Evolutionary conservation across 2,329 filamentous ascomycete species (phyloP).

Genomic region (Ophioceras dolichostomum): DNA sequence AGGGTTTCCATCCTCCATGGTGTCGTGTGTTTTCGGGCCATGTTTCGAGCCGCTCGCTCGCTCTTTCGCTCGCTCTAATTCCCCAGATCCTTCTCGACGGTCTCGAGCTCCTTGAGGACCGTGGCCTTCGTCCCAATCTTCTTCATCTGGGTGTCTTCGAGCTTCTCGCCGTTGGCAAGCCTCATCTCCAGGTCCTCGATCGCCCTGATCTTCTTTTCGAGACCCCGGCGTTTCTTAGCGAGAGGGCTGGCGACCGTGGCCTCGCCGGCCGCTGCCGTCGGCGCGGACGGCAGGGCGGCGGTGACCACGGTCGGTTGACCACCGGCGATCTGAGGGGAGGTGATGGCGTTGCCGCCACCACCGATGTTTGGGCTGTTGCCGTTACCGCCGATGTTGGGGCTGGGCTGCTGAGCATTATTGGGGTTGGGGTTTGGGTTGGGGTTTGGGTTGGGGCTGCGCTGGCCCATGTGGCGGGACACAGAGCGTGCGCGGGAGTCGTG

Average conservation of each 20-base stretch:
- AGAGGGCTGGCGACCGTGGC: slow-evolving; percentile 46
- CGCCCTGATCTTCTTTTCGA: slow-evolving; percentile 94
- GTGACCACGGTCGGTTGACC: slow-evolving; percentile 12
- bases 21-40: too few relatives aligned
- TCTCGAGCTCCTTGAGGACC: slow-evolving; percentile 73
- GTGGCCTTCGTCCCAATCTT: slow-evolving; percentile 85
- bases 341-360: not conserved
- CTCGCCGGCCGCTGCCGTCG: slow-evolving; percentile 30
- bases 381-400: too few relatives aligned
- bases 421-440: not conserved
- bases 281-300: slow-evolving; percentile 23
- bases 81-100: slow-evolving; percentile 29
- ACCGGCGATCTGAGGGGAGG: slow-evolving; percentile 2
- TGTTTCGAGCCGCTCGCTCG: not conserved
- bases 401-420: not conserved
- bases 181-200: slow-evolving; percentile 99
- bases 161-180: slow-evolving; percentile 83
- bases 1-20: too few relatives aligned
- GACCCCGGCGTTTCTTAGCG: slow-evolving; percentile 86
- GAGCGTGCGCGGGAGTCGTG: slow-evolving; percentile 5
- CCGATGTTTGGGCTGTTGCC: too few relatives aligned
- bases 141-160: slow-evolving; percentile 97
- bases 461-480: slow-evolving; percentile 16
- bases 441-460: slow-evolving; percentile 1
- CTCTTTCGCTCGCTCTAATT: not conserved